phyloP scores from a whole-genome alignment of 2,329 filamentous ascomycete species.

The Rachicladosporium sp. region DNA sequence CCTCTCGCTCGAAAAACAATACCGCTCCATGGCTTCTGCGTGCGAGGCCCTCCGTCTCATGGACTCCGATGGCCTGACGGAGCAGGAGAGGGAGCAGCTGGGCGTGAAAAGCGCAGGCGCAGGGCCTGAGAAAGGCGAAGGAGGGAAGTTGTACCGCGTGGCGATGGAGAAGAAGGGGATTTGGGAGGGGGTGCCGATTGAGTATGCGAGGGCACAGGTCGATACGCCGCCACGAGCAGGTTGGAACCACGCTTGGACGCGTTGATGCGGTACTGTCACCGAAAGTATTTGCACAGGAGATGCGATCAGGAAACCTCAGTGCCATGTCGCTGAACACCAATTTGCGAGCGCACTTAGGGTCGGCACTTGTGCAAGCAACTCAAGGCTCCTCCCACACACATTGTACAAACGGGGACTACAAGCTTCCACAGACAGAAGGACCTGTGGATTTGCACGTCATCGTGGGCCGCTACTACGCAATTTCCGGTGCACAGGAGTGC shows the following conservation, averaged over 20 bases:
- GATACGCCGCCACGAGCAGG: slow-evolving; percentile 65
- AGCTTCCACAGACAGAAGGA: too few relatives aligned
- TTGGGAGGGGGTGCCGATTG: slow-evolving; percentile 73
- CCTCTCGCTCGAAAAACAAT: slow-evolving; percentile 63
- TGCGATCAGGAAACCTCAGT: too few relatives aligned
- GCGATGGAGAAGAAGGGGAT: slow-evolving; percentile 86
- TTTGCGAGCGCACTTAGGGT: too few relatives aligned
- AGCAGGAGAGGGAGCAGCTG: slow-evolving; percentile 13
- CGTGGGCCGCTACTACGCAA: too few relatives aligned
- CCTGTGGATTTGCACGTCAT: too few relatives aligned
- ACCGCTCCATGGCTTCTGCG: slow-evolving; percentile 70
- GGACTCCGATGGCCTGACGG: slow-evolving; percentile 30
- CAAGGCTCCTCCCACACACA: too few relatives aligned
- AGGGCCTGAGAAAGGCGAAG: slow-evolving; percentile 34
- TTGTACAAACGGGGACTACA: too few relatives aligned
- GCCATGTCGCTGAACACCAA: too few relatives aligned
- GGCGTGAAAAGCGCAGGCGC: slow-evolving; percentile 21
- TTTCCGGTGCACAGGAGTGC: too few relatives aligned
- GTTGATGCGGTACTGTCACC: slow-evolving; percentile 22
- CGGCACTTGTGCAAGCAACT: too few relatives aligned
- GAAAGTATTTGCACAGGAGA: too few relatives aligned
- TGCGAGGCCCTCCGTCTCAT: slow-evolving; percentile 66
- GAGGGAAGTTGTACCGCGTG: slow-evolving; percentile 68
- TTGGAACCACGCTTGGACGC: slow-evolving; percentile 94
- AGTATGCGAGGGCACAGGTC: slow-evolving; percentile 76